Conservation (phyloP, 805 yeast genomes). For the Crinitomyces ghanaensis region DNA sequence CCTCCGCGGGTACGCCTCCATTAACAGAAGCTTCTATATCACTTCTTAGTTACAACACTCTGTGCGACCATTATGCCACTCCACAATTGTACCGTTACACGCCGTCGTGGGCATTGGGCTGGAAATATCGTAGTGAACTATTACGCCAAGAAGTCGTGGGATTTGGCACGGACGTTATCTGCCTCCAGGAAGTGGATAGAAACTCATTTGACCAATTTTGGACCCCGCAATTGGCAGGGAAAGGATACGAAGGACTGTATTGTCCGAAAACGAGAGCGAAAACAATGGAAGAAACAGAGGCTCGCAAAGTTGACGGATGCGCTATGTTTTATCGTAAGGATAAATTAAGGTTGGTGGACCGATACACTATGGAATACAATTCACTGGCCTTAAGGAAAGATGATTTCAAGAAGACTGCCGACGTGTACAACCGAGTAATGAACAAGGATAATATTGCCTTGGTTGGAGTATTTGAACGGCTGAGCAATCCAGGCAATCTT, state of each 20-base stretch:
- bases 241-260: slow-evolving; percentile 74
- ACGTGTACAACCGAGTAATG: slow-evolving; percentile 90
- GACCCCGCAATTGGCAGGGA: slow-evolving; percentile 57
- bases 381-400: slow-evolving; percentile 35
- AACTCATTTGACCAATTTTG: slow-evolving; percentile 77
- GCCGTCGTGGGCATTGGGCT: slow-evolving; percentile 92
- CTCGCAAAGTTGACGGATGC: slow-evolving; percentile 94
- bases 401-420: slow-evolving; percentile 85
- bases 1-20: neutral
- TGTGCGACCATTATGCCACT: slow-evolving; percentile 94
- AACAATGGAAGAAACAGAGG: slow-evolving; percentile 68
- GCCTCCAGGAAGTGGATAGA: slow-evolving; percentile 93
- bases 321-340: slow-evolving; percentile 74
- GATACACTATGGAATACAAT: slow-evolving; percentile 72
- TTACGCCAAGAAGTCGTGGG: slow-evolving; percentile 61
- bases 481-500: slow-evolving; percentile 56
- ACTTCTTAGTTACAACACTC: slow-evolving; percentile 81
- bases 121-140: slow-evolving; percentile 79
- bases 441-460: slow-evolving; percentile 89
- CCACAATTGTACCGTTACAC: slow-evolving; percentile 85
- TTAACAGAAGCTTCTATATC: slow-evolving; percentile 42
- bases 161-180: slow-evolving; percentile 62
- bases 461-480: slow-evolving; percentile 61
- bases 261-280: slow-evolving; percentile 85
- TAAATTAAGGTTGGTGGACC: slow-evolving; percentile 60